Percentiles rank a stretch among this genome's conserved stretches.
phyloP scores from a whole-genome alignment of 768 basidiomycete genomes.

The Nevesoporus exiguus region DNA sequence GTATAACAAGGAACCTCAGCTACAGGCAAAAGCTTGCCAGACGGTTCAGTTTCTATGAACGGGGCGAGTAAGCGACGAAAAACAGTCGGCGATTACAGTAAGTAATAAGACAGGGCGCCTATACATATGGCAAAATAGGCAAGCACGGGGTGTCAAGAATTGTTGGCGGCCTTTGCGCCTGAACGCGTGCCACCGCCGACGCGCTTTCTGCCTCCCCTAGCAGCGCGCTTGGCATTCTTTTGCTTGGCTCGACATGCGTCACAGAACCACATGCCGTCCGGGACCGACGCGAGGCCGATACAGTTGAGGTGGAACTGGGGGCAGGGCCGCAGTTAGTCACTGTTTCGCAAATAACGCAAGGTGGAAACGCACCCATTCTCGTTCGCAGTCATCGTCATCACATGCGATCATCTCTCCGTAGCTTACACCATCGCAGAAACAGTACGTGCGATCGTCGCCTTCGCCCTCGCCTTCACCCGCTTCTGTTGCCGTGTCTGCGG shows the following conservation, averaged over 20 bases:
- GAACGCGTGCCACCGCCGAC: conserved; percentile 34
- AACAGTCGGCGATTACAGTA: conserved; percentile 19
- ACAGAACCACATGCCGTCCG: conserved; percentile 76
- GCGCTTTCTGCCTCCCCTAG: conserved; percentile 53
- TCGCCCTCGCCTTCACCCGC: conserved; percentile 53
- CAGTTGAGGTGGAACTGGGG: conserved; percentile 77
- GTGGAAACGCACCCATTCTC: conserved; percentile 76
- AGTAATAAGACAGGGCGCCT: conserved; percentile 16
- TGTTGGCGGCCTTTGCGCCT: conserved; percentile 28
- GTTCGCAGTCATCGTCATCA: conserved; percentile 74
- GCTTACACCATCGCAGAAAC: conserved; percentile 79
- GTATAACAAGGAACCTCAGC: too few species aligned
- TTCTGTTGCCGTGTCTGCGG: conserved; percentile 41
- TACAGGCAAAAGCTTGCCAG: too few species aligned
- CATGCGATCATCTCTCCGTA: conserved; percentile 97
- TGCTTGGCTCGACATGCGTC: conserved; percentile 59
- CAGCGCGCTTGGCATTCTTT: conserved; percentile 46
- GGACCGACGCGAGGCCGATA: conserved; percentile 61
- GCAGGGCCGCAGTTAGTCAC: conserved; percentile 10
- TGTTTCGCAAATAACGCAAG: conserved; percentile 4
- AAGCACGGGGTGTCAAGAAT: conserved; percentile 21
- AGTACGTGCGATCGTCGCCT: conserved; percentile 66
- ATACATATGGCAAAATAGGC: conserved; percentile 16
- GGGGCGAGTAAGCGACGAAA: neutral
- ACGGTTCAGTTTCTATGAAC: neutral